Base-by-base conservation (phyloP, 73 alveolate species). In the Paramecium biaurelia region DNA sequence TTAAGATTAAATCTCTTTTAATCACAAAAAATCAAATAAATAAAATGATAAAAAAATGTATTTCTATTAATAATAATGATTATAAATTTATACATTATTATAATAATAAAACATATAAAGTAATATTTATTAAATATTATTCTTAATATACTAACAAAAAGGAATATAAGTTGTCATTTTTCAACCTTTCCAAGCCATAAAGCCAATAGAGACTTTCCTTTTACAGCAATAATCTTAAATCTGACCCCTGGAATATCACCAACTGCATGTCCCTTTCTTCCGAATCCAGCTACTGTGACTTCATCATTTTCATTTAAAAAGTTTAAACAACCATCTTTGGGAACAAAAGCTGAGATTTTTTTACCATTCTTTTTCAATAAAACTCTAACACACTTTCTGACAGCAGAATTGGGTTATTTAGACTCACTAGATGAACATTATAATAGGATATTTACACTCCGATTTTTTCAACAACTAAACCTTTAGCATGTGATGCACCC, bases 201-300 rank as follows among this genome's bases (percentile, higher is more conserved):
- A 68, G 97, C 97, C 90, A 79, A 88, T 63, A 94, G 96, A 15
- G 96, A 94, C 74, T 92, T 92, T 92, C 93, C 96, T 57, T 94
- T 94, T 57, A 94, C 96, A 47, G 92, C 93, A 42, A 94, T 95
- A 32, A 94, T 95, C 93, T 94, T 94, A 88, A 86, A 92, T 94
- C 97, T 92, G 88, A 94, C 93, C 38, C 97, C 96, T 43, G 97
- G 96, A 70, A 94, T 45, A 94, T 94, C 97, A 30, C 97, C 96
- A 38, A 94, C 97, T 38, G 97, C 97, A 89, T 94, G 96, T 85
- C 97, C 97, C 37, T 92, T 72, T 94, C 97, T 94, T 30, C 97
- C 97, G 59, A 94, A 92, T 56, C 97, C 97, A 74, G 96, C 96
- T 47, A 94, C 92, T 53, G 90, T 87, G 47, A 94, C 97, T 92